Conservation (phyloP, 1,284 basidiomycete genomes). For the Ustilago cynodontis region DNA sequence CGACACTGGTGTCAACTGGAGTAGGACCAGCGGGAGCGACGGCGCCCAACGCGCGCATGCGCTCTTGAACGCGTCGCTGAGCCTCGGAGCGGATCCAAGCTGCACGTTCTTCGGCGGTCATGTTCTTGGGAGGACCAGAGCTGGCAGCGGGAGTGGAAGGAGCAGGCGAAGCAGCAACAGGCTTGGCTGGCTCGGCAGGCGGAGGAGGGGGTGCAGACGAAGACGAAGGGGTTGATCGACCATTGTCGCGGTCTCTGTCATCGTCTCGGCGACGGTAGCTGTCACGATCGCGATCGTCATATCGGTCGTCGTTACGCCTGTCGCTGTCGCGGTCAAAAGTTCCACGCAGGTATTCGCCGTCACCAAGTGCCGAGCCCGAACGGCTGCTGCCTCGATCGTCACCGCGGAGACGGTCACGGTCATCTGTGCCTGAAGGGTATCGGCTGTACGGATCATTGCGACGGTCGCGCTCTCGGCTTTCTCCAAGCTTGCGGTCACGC, state of each 20-base stretch:
- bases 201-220: conserved; percentile 69
- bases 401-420: conserved; percentile 42
- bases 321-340: conserved; percentile 63
- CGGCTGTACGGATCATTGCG: conserved; percentile 78
- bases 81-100: conserved; percentile 86
- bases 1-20: conserved; percentile 61
- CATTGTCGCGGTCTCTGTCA: conserved; percentile 69
- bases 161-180: conserved; percentile 65
- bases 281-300: conserved; percentile 68
- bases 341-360: conserved; percentile 60
- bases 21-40: conserved; percentile 71
- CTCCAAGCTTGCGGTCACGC: conserved; percentile 74
- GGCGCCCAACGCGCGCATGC: conserved; percentile 87
- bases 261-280: conserved; percentile 33
- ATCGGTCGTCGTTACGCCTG: conserved; percentile 67
- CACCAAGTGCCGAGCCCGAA: conserved; percentile 32
- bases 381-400: conserved; percentile 27
- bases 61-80: conserved; percentile 84
- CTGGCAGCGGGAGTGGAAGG: conserved; percentile 73
- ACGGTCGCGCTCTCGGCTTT: conserved; percentile 80
- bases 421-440: conserved; percentile 32
- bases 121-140: conserved; percentile 77
- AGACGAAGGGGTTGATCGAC: conserved; percentile 70
- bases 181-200: conserved; percentile 56
- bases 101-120: conserved; percentile 86